These are phyloP conservation scores for Blastobotrys arbuscula DNA, from an alignment of 1,139 yeast genomes.

Conservation along the genomic window DNA sequence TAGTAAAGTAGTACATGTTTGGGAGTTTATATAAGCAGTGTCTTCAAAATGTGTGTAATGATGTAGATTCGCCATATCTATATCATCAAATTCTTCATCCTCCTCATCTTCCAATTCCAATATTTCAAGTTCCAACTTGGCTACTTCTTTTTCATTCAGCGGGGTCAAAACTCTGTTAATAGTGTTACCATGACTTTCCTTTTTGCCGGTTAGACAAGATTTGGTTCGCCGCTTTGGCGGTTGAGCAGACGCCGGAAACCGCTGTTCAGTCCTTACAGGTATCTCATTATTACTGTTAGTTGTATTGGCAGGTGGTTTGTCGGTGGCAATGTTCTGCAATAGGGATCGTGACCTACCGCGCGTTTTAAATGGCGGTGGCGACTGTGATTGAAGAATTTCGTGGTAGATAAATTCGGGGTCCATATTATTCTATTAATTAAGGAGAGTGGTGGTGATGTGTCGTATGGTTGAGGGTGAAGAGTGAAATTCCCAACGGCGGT, in stretches of 20 bases:
- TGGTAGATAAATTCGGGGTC: conserved; percentile 13
- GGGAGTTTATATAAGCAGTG: conserved; percentile 32
- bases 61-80: conserved; percentile 26
- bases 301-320: too few species aligned
- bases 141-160: conserved; percentile 12
- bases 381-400: conserved; percentile 7
- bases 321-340: conserved; percentile 11
- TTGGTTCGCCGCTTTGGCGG: conserved; percentile 22
- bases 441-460: too few species aligned
- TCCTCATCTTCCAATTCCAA: conserved; percentile 7
- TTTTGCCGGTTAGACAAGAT: background rate
- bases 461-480: too few species aligned
- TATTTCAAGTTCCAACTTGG: background rate
- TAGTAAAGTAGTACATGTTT: conserved; percentile 35
- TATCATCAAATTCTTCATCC: conserved; percentile 19
- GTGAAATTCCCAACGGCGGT: too few species aligned
- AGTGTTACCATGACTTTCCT: background rate
- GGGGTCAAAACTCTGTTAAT: conserved; percentile 13
- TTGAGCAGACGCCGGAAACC: conserved; percentile 15
- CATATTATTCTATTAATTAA: too few species aligned
- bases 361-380: background rate
- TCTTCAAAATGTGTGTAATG: conserved; percentile 25
- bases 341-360: conserved; percentile 11
- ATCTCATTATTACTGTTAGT: background rate
- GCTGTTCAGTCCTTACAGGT: background rate